Evolutionary conservation across 78 protist species (phyloP), one percentile per base, ranked within the genome.

Genomic region (Dictyostelium firmibasis): DNA sequence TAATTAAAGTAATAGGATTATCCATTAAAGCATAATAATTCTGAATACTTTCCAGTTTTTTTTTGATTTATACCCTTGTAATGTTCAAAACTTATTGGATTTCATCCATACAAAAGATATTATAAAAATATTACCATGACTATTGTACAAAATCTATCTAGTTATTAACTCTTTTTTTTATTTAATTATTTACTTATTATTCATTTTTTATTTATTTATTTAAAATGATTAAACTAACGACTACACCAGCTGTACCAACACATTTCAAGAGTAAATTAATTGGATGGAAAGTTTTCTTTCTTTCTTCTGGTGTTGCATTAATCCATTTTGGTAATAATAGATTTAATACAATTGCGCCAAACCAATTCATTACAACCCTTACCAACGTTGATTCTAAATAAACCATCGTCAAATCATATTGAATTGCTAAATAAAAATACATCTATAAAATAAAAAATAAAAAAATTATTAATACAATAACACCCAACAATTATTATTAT

Each of bases 351-450:
- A 96, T 27, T 41, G 97, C 91, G 20, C 87, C 95, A 7, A 96
- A 29, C 96, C 96, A 96, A 74, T 92, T 83, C 41, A 96, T 35
- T 14, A 93, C 75, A 13, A 93, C 85, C 41, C 97, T 85, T 7
- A 81, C 36, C 43, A 96, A 77, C 35, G 95, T 93, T 36, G 94
- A 85, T 57, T 96, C 91, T 41, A 96, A 79, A 83, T 96, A 96
- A 25, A 88, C 95, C 60, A 47, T 14, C 2, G 85, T 82, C 50
- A 93, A 72, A 67, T 96, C 94, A 91, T 96, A 96, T 35, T 64
- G 33, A 43, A 96, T 83, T 23, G 96, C 95, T 60, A 96, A 35
- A 70, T 93, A 96, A 76, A 77, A 87, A 81, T 96, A 96, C 67
- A 82, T 77, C 92, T 18, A 57, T 25, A 43, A 35, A 13, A 9